A percentile compares a stretch with the other conserved stretches of the same genome.
Conservation (phyloP, 805 yeast species). For the Candida ponderosae region DNA sequence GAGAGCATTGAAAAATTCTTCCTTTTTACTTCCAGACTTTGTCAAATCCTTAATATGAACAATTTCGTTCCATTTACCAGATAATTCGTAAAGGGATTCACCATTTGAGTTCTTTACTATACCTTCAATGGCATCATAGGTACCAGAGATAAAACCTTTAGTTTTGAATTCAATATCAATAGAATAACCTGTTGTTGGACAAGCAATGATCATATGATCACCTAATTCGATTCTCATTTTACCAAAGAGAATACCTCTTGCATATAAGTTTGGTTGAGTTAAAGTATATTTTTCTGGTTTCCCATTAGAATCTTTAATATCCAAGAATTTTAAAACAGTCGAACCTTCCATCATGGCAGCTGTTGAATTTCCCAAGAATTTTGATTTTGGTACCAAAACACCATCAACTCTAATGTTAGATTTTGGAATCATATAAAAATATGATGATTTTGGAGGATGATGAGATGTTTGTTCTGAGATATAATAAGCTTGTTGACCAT, state of each 20-base stretch:
- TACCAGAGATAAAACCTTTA: constrained; percentile 89
- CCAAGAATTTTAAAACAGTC: constrained; percentile 62
- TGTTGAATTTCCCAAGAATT: constrained; percentile 89
- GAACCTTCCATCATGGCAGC: constrained; percentile 96
- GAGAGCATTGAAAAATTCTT: constrained; percentile 53
- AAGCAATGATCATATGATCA: constrained; percentile 76
- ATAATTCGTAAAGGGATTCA: constrained; percentile 52
- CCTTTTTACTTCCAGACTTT: constrained; percentile 35
- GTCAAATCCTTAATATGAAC: constrained; percentile 56
- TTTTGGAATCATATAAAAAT: constrained; percentile 81
- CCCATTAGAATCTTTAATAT: constrained; percentile 39
- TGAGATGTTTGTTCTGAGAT: constrained; percentile 93
- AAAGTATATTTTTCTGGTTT: constrained; percentile 65
- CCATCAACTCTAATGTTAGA: constrained; percentile 84
- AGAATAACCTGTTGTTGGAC: constrained; percentile 46
- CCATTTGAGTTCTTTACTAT: constrained; percentile 45
- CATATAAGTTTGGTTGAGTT: constrained; percentile 95
- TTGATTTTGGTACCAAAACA: constrained; percentile 75
- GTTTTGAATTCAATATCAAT: constrained; percentile 91
- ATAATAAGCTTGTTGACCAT: constrained; percentile 68
- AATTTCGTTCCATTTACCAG: constrained; percentile 92
- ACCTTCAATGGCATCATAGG: constrained; percentile 87
- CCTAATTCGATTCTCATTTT: constrained; percentile 86
- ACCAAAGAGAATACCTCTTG: constrained; percentile 89
- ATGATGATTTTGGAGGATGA: constrained; percentile 97